These are phyloP conservation scores for Alternaria gansuensis DNA, from an alignment of 2,329 filamentous ascomycete species.

Conservation along the genomic window DNA sequence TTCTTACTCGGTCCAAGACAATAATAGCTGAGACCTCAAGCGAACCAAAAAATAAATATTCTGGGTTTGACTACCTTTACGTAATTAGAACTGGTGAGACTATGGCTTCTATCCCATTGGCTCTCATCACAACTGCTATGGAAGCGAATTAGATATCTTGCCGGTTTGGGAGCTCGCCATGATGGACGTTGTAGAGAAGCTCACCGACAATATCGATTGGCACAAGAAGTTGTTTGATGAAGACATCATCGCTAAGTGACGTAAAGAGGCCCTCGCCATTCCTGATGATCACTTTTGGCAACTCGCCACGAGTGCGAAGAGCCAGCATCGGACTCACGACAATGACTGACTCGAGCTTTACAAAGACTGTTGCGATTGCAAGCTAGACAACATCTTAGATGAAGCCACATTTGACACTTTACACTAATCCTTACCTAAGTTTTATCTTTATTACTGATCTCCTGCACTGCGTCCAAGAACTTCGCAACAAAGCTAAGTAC, in stretches of 20 bases:
- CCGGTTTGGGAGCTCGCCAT: conserved; percentile 53
- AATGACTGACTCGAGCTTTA: conserved; percentile 1
- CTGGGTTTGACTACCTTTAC: conserved; percentile 32
- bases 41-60: conserved; percentile 19
- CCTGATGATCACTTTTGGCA: conserved; percentile 26
- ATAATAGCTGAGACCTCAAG: not conserved
- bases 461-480: conserved; percentile 52
- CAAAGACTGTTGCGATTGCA: not conserved
- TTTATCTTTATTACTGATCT: not conserved
- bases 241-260: conserved; percentile 37
- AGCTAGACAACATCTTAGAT: conserved; percentile 26
- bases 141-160: conserved; percentile 22
- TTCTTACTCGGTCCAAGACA: not conserved
- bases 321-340: conserved; percentile 13
- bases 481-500: conserved; percentile 61
- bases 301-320: conserved; percentile 22
- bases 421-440: conserved; percentile 4
- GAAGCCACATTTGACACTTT: conserved; percentile 27
- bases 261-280: conserved; percentile 33
- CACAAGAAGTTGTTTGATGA: conserved; percentile 53
- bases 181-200: conserved; percentile 51
- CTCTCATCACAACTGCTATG: conserved; percentile 21
- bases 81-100: not conserved
- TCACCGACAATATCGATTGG: conserved; percentile 56
- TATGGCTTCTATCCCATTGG: conserved; percentile 27